Evolutionary conservation across 768 basidiomycete genomes (phyloP).

Genomic region (Megacollybia marginata): DNA sequence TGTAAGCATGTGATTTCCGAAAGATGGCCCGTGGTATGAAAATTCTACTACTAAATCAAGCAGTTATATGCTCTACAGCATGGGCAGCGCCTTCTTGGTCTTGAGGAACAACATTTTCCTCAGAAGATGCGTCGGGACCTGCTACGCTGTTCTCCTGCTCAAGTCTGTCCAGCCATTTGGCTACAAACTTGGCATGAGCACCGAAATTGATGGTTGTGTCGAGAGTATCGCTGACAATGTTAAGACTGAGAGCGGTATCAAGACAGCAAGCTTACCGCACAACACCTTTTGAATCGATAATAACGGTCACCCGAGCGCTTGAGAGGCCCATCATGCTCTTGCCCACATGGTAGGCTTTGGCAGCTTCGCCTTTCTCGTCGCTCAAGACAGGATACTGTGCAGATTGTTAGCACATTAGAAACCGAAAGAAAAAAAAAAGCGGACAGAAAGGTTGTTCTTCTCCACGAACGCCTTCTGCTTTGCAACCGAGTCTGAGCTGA

Average conservation of each 20-base stretch:
- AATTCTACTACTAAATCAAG: too few species aligned
- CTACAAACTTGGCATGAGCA: slow-evolving; percentile 66
- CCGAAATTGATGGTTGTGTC: slow-evolving; percentile 55
- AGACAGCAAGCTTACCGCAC: slow-evolving; percentile 40
- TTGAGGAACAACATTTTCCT: too few species aligned
- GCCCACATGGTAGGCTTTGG: slow-evolving; percentile 59
- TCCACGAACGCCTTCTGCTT: slow-evolving; percentile 74
- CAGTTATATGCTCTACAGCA: background rate
- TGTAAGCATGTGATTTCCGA: background rate
- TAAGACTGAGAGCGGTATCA: background rate
- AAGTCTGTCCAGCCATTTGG: slow-evolving; percentile 54
- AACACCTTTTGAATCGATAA: slow-evolving; percentile 66
- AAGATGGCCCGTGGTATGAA: too few species aligned
- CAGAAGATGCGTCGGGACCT: background rate
- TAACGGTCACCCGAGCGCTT: slow-evolving; percentile 63
- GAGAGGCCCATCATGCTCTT: slow-evolving; percentile 61
- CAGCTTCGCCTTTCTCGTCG: slow-evolving; percentile 54
- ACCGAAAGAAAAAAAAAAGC: slow-evolving; percentile 12
- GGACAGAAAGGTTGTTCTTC: slow-evolving; percentile 60
- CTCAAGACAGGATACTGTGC: slow-evolving; percentile 72
- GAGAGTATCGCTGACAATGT: slow-evolving; percentile 40
- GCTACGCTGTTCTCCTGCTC: slow-evolving; percentile 27
- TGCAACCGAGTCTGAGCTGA: slow-evolving; percentile 65
- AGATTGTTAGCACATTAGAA: background rate
- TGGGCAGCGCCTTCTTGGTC: background rate